Base-by-base conservation (phyloP, 192 early-diverging fungal species). In the Chytriomyces sp. region DNA sequence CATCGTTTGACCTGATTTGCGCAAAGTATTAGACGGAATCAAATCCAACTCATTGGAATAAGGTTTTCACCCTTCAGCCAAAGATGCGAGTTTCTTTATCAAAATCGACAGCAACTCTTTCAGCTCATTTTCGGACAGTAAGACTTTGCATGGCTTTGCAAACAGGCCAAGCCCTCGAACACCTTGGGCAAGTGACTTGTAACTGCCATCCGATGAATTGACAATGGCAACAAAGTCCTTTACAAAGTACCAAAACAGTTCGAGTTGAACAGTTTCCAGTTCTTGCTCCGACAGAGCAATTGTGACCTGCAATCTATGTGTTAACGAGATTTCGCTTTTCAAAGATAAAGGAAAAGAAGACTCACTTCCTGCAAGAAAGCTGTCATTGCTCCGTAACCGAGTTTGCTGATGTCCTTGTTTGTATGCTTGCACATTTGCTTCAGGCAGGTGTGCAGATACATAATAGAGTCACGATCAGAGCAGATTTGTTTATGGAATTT, bases 151-250 rank as follows among this genome's bases (percentile, higher is more conserved):
- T 18, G 86, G 88, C 11, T 79, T 81, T 1, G 91, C 86, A 75
- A 94, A 89, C 64, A 90, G 86, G 7, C 93, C 93, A 65, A 91
- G 86, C 20, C 89, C 90, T 67, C 89, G 85, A 60, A 94, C 85
- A n/a, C 90, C 89, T 0, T 91, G 80, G 4, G 92, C 91, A 24
- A 91, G 69, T 44, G 84, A 84, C 48, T 80, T 85, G 35, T 82
- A 81, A 65, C 75, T 20, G 72, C 64, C 69, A 80, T 43, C 49
- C 61, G 24, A 72, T 67, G 72, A 59, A 46, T 77, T 86, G 67
- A 92, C 62, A 4, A 61, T 63, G 18, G 44, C 69, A 46, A 86
- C 76, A 50, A 86, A 80, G 50, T 72, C 77, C 80, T 79, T 67
- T 13, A 91, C 82, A 71, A 89, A 89, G 63, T 84, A 88, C 84